Conservation (phyloP, 345 rosid genomes). For the Eucalyptus paniculata region DNA sequence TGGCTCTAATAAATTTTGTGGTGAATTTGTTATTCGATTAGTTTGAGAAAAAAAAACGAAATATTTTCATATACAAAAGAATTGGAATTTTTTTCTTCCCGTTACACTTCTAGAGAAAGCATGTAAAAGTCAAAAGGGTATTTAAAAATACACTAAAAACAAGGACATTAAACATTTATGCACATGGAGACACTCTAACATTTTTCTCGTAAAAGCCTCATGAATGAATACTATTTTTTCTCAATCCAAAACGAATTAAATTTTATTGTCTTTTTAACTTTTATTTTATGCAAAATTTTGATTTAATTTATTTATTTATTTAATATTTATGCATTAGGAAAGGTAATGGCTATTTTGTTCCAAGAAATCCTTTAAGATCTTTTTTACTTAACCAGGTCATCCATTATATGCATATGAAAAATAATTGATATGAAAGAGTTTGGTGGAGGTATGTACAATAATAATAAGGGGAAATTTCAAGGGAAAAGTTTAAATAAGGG, state of each 20-base stretch:
- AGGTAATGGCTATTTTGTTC: neutral
- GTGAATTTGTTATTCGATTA: neutral
- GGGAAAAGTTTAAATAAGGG: rapidly evolving
- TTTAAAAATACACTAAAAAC: neutral
- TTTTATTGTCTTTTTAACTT: neutral
- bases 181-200: neutral
- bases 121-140: neutral
- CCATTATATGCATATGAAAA: neutral
- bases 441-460: neutral
- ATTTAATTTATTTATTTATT: neutral
- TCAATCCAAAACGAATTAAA: neutral
- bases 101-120: neutral
- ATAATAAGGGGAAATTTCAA: no score
- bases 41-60: neutral
- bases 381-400: neutral
- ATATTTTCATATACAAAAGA: neutral
- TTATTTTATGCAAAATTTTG: neutral
- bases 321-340: neutral
- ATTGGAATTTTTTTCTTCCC: neutral
- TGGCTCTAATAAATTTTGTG: neutral
- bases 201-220: neutral
- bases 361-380: neutral
- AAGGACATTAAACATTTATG: neutral
- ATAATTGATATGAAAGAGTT: neutral
- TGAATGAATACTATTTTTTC: neutral